These are phyloP conservation scores for Neoscytalidium dimidiatum DNA, from an alignment of 2,329 filamentous ascomycete species.

Conservation along the genomic window DNA sequence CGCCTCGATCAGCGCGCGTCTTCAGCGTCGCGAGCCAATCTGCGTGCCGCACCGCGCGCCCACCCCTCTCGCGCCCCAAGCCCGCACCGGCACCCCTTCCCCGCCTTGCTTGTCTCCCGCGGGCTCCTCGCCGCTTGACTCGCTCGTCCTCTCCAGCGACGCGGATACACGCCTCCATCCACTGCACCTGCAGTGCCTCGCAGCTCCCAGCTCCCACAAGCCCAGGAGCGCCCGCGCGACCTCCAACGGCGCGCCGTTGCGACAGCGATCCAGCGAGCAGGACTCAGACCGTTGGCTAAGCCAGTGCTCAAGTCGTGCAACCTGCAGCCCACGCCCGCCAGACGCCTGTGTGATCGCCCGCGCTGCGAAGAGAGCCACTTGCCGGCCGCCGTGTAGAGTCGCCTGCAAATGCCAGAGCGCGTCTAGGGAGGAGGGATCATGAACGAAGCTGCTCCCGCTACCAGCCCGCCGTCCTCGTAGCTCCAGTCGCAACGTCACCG, in stretches of 20 bases:
- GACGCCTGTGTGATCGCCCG: slow-evolving; percentile 7
- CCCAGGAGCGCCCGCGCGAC: background rate
- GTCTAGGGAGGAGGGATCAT: slow-evolving; percentile 5
- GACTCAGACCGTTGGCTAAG: slow-evolving; percentile 5
- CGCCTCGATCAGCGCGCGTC: slow-evolving; percentile 10
- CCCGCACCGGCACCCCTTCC: background rate
- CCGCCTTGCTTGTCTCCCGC: slow-evolving; percentile 1
- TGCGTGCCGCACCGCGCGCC: no score
- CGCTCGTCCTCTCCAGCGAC: slow-evolving; percentile 11
- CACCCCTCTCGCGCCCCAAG: background rate
- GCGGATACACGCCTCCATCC: slow-evolving; percentile 1
- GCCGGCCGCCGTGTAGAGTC: slow-evolving; percentile 4
- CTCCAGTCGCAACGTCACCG: no score
- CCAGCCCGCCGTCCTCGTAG: background rate
- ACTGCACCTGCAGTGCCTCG: background rate
- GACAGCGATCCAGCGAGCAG: background rate
- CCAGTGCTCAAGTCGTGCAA: background rate
- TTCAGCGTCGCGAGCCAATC: background rate
- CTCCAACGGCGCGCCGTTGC: background rate
- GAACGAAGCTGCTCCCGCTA: background rate
- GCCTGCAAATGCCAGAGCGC: slow-evolving; percentile 8
- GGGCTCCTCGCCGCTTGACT: no score
- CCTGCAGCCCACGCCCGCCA: slow-evolving; percentile 5
- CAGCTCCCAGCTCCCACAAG: background rate
- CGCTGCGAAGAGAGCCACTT: slow-evolving; percentile 9